phyloP scores from a whole-genome alignment of 1,284 basidiomycete species.

The Boletus calvinii region DNA sequence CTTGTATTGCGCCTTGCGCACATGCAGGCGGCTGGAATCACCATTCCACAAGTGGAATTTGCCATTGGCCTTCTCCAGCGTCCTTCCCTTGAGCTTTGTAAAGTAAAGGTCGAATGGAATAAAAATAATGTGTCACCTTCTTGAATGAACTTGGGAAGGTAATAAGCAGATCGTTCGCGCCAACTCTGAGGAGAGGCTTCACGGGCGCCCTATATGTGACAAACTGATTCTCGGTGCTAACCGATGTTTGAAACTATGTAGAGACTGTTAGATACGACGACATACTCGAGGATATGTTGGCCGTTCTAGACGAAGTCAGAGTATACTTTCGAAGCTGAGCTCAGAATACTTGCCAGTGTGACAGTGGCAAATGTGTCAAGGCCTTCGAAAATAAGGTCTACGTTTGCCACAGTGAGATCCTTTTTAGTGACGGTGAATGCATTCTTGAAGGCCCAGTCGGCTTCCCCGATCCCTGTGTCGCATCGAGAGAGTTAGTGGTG shows the following conservation, averaged over 20 bases:
- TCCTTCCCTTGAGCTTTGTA: constrained; percentile 50
- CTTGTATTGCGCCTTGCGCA: constrained; percentile 89
- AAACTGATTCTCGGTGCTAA: constrained; percentile 77
- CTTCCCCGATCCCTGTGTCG: constrained; percentile 78
- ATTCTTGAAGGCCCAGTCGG: constrained; percentile 82
- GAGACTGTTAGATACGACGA: neutral
- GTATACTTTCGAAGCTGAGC: neutral
- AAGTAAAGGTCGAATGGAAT: neutral
- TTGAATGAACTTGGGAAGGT: constrained; percentile 76
- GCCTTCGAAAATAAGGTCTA: constrained; percentile 84
- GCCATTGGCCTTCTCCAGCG: constrained; percentile 59
- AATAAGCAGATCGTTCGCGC: constrained; percentile 68
- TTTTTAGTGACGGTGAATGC: constrained; percentile 53
- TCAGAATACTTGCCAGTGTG: constrained; percentile 50
- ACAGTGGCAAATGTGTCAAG: constrained; percentile 83
- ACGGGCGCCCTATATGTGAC: constrained; percentile 62
- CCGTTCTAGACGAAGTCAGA: constrained; percentile 56
- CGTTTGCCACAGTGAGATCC: constrained; percentile 47
- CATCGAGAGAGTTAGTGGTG: neutral
- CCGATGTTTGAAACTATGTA: neutral
- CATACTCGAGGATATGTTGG: constrained; percentile 58
- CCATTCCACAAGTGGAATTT: constrained; percentile 81
- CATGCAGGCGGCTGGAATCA: constrained; percentile 80
- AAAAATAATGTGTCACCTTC: constrained; percentile 45
- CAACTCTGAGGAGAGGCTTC: constrained; percentile 52